Conservation (phyloP, 1,284 basidiomycete species). For the Dichomitus squalens region DNA sequence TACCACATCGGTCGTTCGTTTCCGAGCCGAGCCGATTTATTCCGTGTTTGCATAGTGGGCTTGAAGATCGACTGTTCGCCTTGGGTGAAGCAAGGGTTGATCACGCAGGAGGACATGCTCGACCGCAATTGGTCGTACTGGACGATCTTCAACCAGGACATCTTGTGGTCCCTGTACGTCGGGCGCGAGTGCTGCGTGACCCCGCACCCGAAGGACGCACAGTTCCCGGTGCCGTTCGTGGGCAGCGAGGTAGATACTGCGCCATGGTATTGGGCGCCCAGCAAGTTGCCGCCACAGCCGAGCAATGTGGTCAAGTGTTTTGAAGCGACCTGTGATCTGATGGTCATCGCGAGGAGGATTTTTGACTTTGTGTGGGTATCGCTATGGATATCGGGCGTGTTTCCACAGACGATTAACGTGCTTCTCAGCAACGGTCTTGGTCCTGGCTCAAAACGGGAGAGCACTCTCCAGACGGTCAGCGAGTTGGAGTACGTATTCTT, state of each 20-base stretch:
- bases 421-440: constrained; percentile 44
- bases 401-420: neutral
- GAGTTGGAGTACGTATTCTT: constrained; percentile 50
- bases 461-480: constrained; percentile 50
- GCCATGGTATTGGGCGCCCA: constrained; percentile 44
- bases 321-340: constrained; percentile 52
- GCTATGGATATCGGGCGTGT: neutral
- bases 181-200: constrained; percentile 57
- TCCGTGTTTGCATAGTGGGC: constrained; percentile 43
- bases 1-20: neutral
- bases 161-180: constrained; percentile 61
- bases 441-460: constrained; percentile 38
- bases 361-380: constrained; percentile 60
- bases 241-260: constrained; percentile 47
- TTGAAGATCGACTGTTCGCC: constrained; percentile 57
- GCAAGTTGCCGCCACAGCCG: constrained; percentile 45
- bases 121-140: constrained; percentile 60
- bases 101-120: constrained; percentile 51
- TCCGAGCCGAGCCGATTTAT: neutral
- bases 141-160: constrained; percentile 56
- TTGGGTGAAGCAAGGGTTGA: constrained; percentile 54
- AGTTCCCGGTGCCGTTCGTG: constrained; percentile 47
- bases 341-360: constrained; percentile 56
- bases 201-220: constrained; percentile 37
- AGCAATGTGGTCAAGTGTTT: constrained; percentile 55